Base-by-base conservation (phyloP, 2,329 filamentous ascomycete species). In the Talaromyces sp. region DNA sequence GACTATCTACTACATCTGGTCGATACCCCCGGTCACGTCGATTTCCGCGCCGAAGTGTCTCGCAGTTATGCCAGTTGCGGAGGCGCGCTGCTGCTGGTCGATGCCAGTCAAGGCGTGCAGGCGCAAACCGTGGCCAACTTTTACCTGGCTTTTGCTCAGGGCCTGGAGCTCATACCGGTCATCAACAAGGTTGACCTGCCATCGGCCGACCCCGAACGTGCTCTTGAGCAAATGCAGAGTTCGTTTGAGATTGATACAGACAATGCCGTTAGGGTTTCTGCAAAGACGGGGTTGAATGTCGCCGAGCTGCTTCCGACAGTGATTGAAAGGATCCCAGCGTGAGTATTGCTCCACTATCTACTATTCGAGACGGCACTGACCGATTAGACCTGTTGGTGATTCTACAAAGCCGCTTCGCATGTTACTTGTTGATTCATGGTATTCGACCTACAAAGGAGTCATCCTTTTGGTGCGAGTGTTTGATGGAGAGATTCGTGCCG, bases 71-170 rank as follows among this genome's bases (percentile, higher is more conserved):
- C 93, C 56, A 96, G 91, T 70, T 99, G 95, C 73, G 93, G 93
- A 64, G 96, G 95, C 56, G 93, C 95, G 0, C 75, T 99, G 62
- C 82, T 99, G 57, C 85, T 99, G 1, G 93, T 99, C 2, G 95
- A 99, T 81, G 95, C 93, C 8, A 96, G 90, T 67, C 95, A 99
- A 77, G 95, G 95, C 52, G 88, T 99, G 2, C 95, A 99, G 78
- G 95, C 95, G 5, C 95, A 99, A 80, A 99, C 95, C 0, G 95
- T 99, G 9, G 95, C 95, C 63, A 99, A 99, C 75, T 99, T 99
- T 78, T 97, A 98, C 73, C 86, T 98, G 26, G 95, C 95, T 8
- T 99, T 99, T 76, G 88, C 93, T 1, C 91, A 98, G 74, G 91
- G 91, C 17, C 79, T 99, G 56, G 83, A 87, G 24, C 84, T 99